Percentiles rank a stretch among this genome's conserved stretches.
Conservation (phyloP, 352 stramenopile genomes). For the Globisporangium ultimum region DNA sequence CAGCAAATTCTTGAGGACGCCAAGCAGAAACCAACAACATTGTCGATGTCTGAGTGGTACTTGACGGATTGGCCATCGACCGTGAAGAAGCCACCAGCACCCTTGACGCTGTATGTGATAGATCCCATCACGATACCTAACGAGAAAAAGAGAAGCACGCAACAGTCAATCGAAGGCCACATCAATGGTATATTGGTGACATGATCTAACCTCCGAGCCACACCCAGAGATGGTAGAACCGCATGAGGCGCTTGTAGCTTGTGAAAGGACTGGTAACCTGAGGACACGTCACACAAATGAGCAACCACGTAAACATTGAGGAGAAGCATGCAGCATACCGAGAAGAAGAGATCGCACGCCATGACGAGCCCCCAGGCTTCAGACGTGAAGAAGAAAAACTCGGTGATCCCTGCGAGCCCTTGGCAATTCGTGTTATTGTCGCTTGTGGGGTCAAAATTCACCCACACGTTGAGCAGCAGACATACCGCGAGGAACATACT, state of each 20-base stretch:
- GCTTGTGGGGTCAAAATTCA: constrained; percentile 66
- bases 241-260: constrained; percentile 88
- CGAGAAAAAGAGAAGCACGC: too few relatives aligned
- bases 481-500: constrained; percentile 86
- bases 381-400: constrained; percentile 89
- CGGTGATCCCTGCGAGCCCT: constrained; percentile 74
- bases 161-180: too few relatives aligned
- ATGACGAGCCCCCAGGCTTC: constrained; percentile 88
- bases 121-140: constrained; percentile 68
- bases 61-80: constrained; percentile 83
- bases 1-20: constrained; percentile 82
- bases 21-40: constrained; percentile 79
- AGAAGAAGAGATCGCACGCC: constrained; percentile 87
- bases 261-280: constrained; percentile 86
- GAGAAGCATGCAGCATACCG: constrained; percentile 25
- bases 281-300: neutral
- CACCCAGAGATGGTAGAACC: constrained; percentile 85
- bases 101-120: constrained; percentile 65
- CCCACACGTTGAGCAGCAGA: constrained; percentile 78
- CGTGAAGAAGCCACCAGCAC: constrained; percentile 80
- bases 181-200: neutral
- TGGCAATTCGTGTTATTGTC: constrained; percentile 47
- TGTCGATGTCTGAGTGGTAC: constrained; percentile 56
- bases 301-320: constrained; percentile 1
- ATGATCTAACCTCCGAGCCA: constrained; percentile 52